Evolutionary conservation across 495 filamentous ascomycete species (phyloP).

Genomic region (Xylaria flabelliformis): DNA sequence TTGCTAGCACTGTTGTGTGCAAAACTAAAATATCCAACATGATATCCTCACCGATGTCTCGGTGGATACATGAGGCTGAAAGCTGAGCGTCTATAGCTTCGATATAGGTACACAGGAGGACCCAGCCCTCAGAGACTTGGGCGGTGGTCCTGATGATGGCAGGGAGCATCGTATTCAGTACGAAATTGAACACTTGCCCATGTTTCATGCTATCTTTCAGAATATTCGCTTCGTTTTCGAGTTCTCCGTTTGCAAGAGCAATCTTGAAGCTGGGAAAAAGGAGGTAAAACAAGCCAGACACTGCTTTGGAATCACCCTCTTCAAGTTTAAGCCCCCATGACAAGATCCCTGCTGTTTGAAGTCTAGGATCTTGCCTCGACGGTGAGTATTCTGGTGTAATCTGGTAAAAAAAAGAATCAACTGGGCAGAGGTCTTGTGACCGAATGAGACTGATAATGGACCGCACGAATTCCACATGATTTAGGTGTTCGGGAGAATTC

Average conservation of each 20-base stretch:
- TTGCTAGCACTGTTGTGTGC: constrained; percentile 29
- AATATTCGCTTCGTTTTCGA: constrained; percentile 47
- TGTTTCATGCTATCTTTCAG: constrained; percentile 50
- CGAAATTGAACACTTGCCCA: constrained; percentile 48
- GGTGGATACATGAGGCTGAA: constrained; percentile 35
- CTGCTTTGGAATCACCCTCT: constrained; percentile 50
- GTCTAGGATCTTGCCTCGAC: constrained; percentile 52
- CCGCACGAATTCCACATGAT: constrained; percentile 54
- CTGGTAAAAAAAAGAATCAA: constrained; percentile 56
- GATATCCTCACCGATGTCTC: constrained; percentile 36
- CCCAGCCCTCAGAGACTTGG: constrained; percentile 36
- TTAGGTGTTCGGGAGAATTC: constrained; percentile 41
- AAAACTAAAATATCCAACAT: constrained; percentile 34
- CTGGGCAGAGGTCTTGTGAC: constrained; percentile 53
- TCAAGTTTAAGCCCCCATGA: constrained; percentile 55
- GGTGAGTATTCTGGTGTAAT: constrained; percentile 57
- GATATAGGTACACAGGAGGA: constrained; percentile 49
- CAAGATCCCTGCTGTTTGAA: constrained; percentile 56
- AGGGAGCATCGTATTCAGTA: constrained; percentile 52
- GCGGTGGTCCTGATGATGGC: constrained; percentile 43
- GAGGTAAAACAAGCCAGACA: constrained; percentile 56
- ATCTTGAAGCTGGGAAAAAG: constrained; percentile 59
- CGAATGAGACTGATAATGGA: constrained; percentile 52
- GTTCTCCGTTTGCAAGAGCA: constrained; percentile 49
- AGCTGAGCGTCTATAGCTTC: constrained; percentile 39